Evolutionary conservation across 108 stramenopile species (phyloP).

Genomic region (Skeletonema marinoi): DNA sequence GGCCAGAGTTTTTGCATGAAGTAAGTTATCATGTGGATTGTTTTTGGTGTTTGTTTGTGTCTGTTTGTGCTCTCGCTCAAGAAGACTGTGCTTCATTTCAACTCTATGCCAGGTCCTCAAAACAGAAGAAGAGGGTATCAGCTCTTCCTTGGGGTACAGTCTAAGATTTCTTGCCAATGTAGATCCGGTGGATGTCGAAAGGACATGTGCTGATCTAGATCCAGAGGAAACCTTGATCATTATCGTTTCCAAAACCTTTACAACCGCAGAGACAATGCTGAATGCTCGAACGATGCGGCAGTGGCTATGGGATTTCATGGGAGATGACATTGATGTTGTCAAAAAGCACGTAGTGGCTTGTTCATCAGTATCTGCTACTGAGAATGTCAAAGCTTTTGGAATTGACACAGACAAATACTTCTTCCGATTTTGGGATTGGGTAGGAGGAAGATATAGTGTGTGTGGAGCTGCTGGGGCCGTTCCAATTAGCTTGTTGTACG

Average conservation of each 20-base stretch:
- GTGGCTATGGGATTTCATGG: slow-evolving; percentile 98
- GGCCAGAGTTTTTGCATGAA: slow-evolving; percentile 98
- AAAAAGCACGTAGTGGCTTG: slow-evolving; percentile 97
- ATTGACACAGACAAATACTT: slow-evolving; percentile 89
- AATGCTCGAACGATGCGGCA: slow-evolving; percentile 96
- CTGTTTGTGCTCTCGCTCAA: neutral
- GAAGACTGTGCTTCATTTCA: neutral
- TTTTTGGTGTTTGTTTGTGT: neutral
- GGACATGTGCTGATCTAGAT: slow-evolving; percentile 91
- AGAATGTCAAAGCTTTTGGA: slow-evolving; percentile 86
- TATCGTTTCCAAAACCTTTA: slow-evolving; percentile 99
- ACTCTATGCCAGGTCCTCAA: slow-evolving; percentile 69
- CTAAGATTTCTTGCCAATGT: slow-evolving; percentile 97
- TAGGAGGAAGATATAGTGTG: slow-evolving; percentile 95
- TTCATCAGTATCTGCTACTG: slow-evolving; percentile 71
- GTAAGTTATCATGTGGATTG: neutral
- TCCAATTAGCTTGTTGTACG: slow-evolving; percentile 92
- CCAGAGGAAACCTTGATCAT: slow-evolving; percentile 93
- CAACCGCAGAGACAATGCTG: slow-evolving; percentile 99
- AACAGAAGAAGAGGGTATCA: slow-evolving; percentile 88
- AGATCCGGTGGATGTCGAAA: slow-evolving; percentile 98
- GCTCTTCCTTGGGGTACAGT: slow-evolving; percentile 84
- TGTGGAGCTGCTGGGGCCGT: slow-evolving; percentile 94
- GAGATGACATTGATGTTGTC: slow-evolving; percentile 89
- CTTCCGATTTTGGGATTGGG: slow-evolving; percentile 98